phyloP scores from a whole-genome alignment of 75 land plant genomes.

The Pinus tabuliformis region DNA sequence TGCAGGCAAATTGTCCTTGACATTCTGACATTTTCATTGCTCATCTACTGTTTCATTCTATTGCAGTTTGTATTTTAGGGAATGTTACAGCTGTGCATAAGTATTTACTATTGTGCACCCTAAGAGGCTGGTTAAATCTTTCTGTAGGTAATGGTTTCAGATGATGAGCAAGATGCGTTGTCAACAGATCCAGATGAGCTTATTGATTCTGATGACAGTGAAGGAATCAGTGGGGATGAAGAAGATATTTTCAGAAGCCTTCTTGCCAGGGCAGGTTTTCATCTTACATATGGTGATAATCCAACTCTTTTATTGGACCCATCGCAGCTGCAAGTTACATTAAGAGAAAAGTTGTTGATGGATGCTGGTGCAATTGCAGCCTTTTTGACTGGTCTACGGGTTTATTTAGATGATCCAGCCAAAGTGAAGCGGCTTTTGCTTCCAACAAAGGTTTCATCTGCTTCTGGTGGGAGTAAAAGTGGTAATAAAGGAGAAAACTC shows the following conservation, averaged over 20 bases:
- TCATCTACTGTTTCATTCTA: neutral
- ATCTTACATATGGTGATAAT: slow-evolving; percentile 53
- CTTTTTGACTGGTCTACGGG: slow-evolving; percentile 50
- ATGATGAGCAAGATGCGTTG: slow-evolving; percentile 49
- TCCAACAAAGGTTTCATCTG: slow-evolving; percentile 37
- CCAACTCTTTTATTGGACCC: slow-evolving; percentile 48
- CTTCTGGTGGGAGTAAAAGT: slow-evolving; percentile 21
- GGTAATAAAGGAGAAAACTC: slow-evolving; percentile 37
- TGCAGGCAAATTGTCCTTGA: neutral
- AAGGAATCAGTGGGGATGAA: slow-evolving; percentile 50
- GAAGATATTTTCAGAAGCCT: slow-evolving; percentile 48
- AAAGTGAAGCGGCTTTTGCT: slow-evolving; percentile 50
- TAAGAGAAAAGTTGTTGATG: slow-evolving; percentile 45
- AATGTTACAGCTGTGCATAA: neutral
- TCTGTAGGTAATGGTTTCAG: slow-evolving; percentile 49
- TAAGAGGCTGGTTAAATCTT: neutral
- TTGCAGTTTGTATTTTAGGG: slow-evolving; percentile 1
- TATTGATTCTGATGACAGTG: slow-evolving; percentile 52
- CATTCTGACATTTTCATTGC: neutral
- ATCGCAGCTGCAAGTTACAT: slow-evolving; percentile 41
- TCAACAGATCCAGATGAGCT: slow-evolving; percentile 56
- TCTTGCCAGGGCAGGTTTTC: slow-evolving; percentile 51
- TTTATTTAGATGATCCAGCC: slow-evolving; percentile 51
- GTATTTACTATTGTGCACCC: neutral
- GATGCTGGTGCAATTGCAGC: slow-evolving; percentile 58